phyloP scores from a whole-genome alignment of 1,139 yeast genomes.

The Kodamaea alishanica region DNA sequence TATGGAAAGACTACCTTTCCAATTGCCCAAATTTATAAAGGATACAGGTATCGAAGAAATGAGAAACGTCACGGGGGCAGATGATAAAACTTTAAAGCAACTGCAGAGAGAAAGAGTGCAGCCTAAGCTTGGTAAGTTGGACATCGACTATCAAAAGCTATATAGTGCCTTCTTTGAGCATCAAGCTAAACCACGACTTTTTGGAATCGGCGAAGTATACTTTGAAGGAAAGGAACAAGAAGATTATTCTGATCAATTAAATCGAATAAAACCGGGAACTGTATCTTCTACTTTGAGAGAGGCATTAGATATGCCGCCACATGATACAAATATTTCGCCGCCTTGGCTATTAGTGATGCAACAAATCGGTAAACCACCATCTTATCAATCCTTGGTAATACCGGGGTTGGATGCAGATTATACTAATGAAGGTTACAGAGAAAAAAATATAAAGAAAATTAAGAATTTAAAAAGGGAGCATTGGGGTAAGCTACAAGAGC shows the following conservation, averaged over 20 bases:
- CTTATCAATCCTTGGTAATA: slow-evolving; percentile 63
- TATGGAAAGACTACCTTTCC: slow-evolving; percentile 68
- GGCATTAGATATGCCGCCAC: slow-evolving; percentile 69
- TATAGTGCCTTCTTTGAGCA: slow-evolving; percentile 84
- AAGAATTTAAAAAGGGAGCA: slow-evolving; percentile 23
- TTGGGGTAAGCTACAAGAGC: slow-evolving; percentile 43
- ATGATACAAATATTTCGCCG: slow-evolving; percentile 49
- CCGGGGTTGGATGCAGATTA: slow-evolving; percentile 50
- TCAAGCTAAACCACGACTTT: slow-evolving; percentile 69
- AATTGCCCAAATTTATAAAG: slow-evolving; percentile 70
- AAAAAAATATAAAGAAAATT: slow-evolving; percentile 25
- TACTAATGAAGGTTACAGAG: slow-evolving; percentile 35
- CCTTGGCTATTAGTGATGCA: slow-evolving; percentile 83
- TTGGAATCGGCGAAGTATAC: slow-evolving; percentile 71
- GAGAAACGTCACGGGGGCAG: slow-evolving; percentile 52
- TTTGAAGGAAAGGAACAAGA: slow-evolving; percentile 69
- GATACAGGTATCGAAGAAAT: slow-evolving; percentile 87
- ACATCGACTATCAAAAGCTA: slow-evolving; percentile 78
- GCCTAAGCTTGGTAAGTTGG: slow-evolving; percentile 84
- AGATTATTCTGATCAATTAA: slow-evolving; percentile 42
- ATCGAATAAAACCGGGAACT: slow-evolving; percentile 61
- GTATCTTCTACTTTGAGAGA: slow-evolving; percentile 54
- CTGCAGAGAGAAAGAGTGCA: slow-evolving; percentile 81
- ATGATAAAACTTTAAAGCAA: slow-evolving; percentile 58
- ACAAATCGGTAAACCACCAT: slow-evolving; percentile 78